A percentile compares a stretch with the other conserved stretches of the same genome.
Conservation (phyloP, 768 basidiomycete genomes). For the Pisolithus marmoratus region DNA sequence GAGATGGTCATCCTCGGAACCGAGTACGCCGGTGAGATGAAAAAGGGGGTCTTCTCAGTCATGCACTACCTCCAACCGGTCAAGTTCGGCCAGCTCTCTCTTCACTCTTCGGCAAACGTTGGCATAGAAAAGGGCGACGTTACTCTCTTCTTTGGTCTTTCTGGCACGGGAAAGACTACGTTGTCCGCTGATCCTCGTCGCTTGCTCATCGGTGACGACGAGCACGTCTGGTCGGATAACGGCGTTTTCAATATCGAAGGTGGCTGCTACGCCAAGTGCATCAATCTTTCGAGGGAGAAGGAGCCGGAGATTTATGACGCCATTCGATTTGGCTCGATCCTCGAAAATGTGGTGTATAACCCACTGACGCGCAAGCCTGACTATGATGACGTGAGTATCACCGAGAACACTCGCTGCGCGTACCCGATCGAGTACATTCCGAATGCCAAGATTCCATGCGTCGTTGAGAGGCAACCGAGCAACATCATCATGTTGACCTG, state of each 20-base stretch:
- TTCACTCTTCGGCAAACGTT: slow-evolving; percentile 97
- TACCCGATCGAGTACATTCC: slow-evolving; percentile 98
- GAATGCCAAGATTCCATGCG: slow-evolving; percentile 91
- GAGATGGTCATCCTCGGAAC: slow-evolving; percentile 99
- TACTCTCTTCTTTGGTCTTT: slow-evolving; percentile 97
- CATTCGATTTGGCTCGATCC: slow-evolving; percentile 91
- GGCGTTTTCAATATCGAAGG: slow-evolving; percentile 99
- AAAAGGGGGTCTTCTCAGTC: slow-evolving; percentile 99
- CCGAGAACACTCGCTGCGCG: slow-evolving; percentile 98
- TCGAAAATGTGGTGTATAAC: slow-evolving; percentile 98
- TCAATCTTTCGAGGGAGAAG: slow-evolving; percentile 95
- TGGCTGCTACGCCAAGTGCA: slow-evolving; percentile 97
- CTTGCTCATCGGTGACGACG: slow-evolving; percentile 95
- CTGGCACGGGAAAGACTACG: slow-evolving; percentile 98
- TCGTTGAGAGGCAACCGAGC: slow-evolving; percentile 79
- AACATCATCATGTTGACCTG: slow-evolving; percentile 98
- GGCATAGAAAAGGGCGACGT: slow-evolving; percentile 86
- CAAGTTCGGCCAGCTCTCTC: slow-evolving; percentile 95
- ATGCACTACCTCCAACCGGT: slow-evolving; percentile 99
- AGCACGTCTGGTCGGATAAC: slow-evolving; percentile 98
- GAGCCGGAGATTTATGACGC: slow-evolving; percentile 98
- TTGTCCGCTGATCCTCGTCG: slow-evolving; percentile 95
- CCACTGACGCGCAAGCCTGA: slow-evolving; percentile 77
- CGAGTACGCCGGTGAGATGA: slow-evolving; percentile 99
- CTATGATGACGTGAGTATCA: slow-evolving; percentile 95